Evolutionary conservation across 1,284 basidiomycete genomes (phyloP), one percentile per base, ranked within the genome.

Genomic region (Caloboletus inedulis): DNA sequence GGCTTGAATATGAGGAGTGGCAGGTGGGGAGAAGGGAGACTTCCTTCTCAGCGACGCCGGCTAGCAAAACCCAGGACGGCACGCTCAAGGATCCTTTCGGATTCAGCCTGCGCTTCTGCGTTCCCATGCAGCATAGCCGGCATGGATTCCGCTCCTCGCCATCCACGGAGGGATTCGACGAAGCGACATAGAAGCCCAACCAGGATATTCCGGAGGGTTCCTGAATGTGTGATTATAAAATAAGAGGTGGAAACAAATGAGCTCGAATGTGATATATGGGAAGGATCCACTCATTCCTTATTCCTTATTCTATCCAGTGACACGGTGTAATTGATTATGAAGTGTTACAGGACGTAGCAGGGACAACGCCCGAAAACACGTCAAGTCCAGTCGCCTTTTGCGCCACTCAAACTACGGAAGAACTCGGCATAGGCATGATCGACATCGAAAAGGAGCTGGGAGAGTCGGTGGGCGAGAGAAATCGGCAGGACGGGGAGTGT

Each of bases 391-490:
- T 58, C 64, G 29, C 59, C 60, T 43, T 69, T 69, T 31, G 63
- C 54, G 7, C 77, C 77, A 54, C 85, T 83, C 51, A 96, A 69
- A 63, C 91, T 93, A 35, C 90, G 78, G 79, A 96, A 97, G 76
- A 94, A 99, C 71, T 97, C 94, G 14, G 90, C 88, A 68, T 99
- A 99, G 0, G 96, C 95, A 61, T 95, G 87, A 62, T 99, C 96
- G 46, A 98, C 91, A 65, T 99, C 97, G 66, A 98, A 99, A 7
- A 94, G 79, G 61, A 98, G 81, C 91, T 98, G 63, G 1, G 34
- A 8, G 42, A 35, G 23, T 30, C 8, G 18, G 29, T 53, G 2
- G 52, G 33, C 33, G 3, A 52, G 23, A 30, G 44, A 45, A 9
- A 14, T 2, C 2, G 7, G 16, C 7, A 41, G 23, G 42, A 23